These are phyloP conservation scores for Aplosporella prunicola DNA, from an alignment of 2,329 filamentous ascomycete genomes.

Conservation along the genomic window DNA sequence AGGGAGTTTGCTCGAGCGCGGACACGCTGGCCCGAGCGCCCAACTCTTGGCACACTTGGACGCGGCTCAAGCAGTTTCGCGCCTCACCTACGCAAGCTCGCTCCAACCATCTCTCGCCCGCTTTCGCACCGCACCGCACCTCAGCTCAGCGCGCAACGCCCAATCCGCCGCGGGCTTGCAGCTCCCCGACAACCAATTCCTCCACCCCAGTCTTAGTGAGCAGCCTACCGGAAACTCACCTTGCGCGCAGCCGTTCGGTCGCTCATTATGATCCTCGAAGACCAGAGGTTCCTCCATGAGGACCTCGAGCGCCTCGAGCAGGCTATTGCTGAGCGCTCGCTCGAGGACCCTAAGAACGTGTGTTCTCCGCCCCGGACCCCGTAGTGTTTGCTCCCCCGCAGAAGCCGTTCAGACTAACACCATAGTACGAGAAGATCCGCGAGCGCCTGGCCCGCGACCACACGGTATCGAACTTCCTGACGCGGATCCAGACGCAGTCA, in stretches of 20 bases:
- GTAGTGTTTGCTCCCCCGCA: too few relatives aligned
- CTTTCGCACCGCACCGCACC: too few relatives aligned
- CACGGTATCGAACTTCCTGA: conserved; percentile 76
- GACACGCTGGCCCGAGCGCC: too few relatives aligned
- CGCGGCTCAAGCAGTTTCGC: too few relatives aligned
- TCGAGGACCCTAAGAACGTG: conserved; percentile 84
- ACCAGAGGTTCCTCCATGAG: conserved; percentile 89
- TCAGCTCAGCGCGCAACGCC: too few relatives aligned
- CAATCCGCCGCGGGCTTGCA: too few relatives aligned
- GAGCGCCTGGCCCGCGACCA: conserved; percentile 86
- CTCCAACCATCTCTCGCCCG: too few relatives aligned
- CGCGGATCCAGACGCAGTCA: conserved; percentile 81
- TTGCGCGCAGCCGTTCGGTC: conserved; percentile 34
- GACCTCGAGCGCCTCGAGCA: conserved; percentile 94
- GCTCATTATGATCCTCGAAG: conserved; percentile 68
- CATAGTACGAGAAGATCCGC: conserved; percentile 54
- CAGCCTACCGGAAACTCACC: conserved; percentile 49
- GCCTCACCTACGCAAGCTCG: too few relatives aligned
- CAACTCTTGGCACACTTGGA: too few relatives aligned
- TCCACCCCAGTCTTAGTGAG: conserved; percentile 48
- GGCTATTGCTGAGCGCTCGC: conserved; percentile 78
- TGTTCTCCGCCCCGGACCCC: too few relatives aligned
- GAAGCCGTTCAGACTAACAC: conserved; percentile 28
- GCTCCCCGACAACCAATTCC: too few relatives aligned
- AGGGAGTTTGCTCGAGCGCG: too few relatives aligned